These are phyloP conservation scores for Herpetospermum pedunculosum DNA, from an alignment of 306 rosid species.

Conservation along the genomic window DNA sequence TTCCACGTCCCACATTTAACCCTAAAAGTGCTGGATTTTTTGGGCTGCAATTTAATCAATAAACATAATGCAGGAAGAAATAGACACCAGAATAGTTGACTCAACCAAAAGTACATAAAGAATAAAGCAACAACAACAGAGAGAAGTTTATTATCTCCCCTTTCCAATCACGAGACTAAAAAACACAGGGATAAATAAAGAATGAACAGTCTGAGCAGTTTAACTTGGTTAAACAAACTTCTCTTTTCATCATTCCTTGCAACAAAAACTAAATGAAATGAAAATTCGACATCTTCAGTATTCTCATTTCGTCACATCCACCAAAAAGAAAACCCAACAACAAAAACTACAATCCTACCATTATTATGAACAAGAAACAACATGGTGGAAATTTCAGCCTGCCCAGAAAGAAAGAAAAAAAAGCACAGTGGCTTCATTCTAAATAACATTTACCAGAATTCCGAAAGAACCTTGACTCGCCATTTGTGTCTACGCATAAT, in stretches of 20 bases:
- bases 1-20: slow-evolving; percentile 66
- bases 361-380: neutral
- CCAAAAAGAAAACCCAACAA: neutral
- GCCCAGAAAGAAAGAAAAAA: neutral
- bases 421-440: neutral
- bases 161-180: neutral
- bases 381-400: neutral
- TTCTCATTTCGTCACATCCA: neutral
- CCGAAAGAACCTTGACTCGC: slow-evolving; percentile 87
- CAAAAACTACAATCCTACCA: neutral
- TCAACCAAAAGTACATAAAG: neutral
- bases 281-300: neutral
- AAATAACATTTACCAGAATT: slow-evolving; percentile 39
- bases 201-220: neutral
- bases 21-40: slow-evolving; percentile 53
- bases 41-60: slow-evolving; percentile 47
- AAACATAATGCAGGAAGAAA: neutral
- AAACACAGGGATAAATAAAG: neutral
- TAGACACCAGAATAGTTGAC: neutral
- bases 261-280: neutral
- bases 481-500: slow-evolving; percentile 82
- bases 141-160: neutral
- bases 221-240: neutral
- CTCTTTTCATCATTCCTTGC: neutral
- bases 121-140: neutral